Percentiles rank a stretch among this genome's conserved stretches.
These are phyloP conservation scores for Plasmodium gonderi DNA, from an alignment of 169 alveolate species.

Conservation along the genomic window DNA sequence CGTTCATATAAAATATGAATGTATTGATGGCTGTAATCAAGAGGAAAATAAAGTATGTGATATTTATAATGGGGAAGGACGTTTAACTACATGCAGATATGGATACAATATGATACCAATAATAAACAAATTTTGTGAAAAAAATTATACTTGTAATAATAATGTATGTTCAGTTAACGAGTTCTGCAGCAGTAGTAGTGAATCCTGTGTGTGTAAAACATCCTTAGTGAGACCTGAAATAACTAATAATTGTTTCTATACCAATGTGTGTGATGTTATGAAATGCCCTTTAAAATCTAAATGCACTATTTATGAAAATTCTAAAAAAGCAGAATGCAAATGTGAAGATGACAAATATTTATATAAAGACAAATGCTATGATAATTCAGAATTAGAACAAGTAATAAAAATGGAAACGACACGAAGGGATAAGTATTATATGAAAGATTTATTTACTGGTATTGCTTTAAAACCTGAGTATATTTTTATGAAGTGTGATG, in stretches of 20 bases:
- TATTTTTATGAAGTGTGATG: slow-evolving; percentile 24
- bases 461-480: slow-evolving; percentile 10
- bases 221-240: background rate
- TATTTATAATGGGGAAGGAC: background rate
- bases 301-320: background rate
- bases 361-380: slow-evolving; percentile 21
- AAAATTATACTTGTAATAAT: slow-evolving; percentile 19
- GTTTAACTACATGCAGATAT: background rate
- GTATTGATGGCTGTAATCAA: background rate
- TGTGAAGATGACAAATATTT: slow-evolving; percentile 11
- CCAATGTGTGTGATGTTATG: slow-evolving; percentile 7
- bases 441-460: background rate
- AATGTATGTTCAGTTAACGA: slow-evolving; percentile 19
- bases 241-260: background rate
- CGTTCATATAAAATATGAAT: slow-evolving; percentile 14
- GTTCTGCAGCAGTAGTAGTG: background rate
- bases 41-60: background rate
- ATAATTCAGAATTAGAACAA: background rate
- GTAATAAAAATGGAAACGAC: slow-evolving; percentile 1
- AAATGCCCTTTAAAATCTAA: slow-evolving; percentile 39
- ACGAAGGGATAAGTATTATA: background rate
- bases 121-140: background rate
- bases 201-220: slow-evolving; percentile 38
- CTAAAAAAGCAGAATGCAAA: slow-evolving; percentile 51
- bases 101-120: slow-evolving; percentile 2